Evolutionary conservation across 2,329 filamentous ascomycete genomes (phyloP).

Genomic region (Cordyceps javanica): DNA sequence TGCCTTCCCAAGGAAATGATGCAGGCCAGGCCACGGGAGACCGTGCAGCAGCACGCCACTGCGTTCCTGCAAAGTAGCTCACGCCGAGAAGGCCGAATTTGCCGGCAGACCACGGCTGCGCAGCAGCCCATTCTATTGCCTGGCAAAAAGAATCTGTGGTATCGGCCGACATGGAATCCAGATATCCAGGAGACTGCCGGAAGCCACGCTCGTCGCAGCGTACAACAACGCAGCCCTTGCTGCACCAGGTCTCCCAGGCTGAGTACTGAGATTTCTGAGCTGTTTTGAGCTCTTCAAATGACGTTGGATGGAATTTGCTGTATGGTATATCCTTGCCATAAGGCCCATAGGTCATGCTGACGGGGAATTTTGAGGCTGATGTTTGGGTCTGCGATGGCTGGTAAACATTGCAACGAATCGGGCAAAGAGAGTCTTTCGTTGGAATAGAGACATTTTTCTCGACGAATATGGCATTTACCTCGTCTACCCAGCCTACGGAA

Average conservation of each 20-base stretch:
- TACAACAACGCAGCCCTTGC: slow-evolving; percentile 47
- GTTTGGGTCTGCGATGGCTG: slow-evolving; percentile 22
- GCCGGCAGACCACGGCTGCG: slow-evolving; percentile 39
- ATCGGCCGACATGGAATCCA: slow-evolving; percentile 43
- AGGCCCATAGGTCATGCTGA: slow-evolving; percentile 65
- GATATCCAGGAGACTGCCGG: slow-evolving; percentile 40
- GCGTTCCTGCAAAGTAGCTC: slow-evolving; percentile 37
- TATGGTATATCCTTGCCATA: slow-evolving; percentile 71
- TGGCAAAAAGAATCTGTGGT: slow-evolving; percentile 44
- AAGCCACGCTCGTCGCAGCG: slow-evolving; percentile 45
- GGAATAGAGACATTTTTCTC: slow-evolving; percentile 30
- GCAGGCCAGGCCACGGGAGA: slow-evolving; percentile 37
- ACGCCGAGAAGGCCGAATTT: slow-evolving; percentile 43
- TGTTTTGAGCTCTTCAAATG: slow-evolving; percentile 44
- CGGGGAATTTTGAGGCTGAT: slow-evolving; percentile 36
- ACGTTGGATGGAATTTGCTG: slow-evolving; percentile 37
- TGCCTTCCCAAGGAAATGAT: slow-evolving; percentile 48
- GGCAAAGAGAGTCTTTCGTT: slow-evolving; percentile 18
- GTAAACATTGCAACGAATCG: slow-evolving; percentile 33
- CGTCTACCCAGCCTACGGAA: slow-evolving; percentile 9
- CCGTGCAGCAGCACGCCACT: slow-evolving; percentile 42
- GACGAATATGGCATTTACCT: slow-evolving; percentile 33
- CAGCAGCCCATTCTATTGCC: slow-evolving; percentile 43
- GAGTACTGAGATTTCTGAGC: slow-evolving; percentile 48
- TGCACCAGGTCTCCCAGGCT: slow-evolving; percentile 55